Conservation (phyloP, 495 filamentous ascomycete species). For the Clavariopsis aquatica region DNA sequence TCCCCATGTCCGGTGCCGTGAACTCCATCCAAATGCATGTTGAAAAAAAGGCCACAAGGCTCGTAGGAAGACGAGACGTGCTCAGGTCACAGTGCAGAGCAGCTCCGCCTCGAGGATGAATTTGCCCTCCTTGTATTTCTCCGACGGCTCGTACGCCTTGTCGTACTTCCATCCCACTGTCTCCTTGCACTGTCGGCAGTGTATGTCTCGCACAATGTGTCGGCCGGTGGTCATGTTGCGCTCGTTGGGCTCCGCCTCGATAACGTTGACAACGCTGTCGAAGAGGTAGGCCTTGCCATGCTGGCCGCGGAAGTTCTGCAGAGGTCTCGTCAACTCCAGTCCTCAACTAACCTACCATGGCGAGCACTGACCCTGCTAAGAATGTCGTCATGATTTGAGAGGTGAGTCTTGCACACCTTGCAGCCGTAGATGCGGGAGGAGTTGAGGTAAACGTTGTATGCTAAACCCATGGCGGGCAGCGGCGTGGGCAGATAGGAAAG, state of each 20-base stretch:
- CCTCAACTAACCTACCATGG: not conserved
- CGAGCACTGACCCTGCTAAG: conserved; percentile 74
- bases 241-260: conserved; percentile 74
- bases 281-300: conserved; percentile 99
- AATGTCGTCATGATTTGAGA: conserved; percentile 93
- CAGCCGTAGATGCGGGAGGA: conserved; percentile 90
- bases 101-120: conserved; percentile 95
- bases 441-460: conserved; percentile 94
- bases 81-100: conserved; percentile 66
- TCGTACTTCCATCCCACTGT: conserved; percentile 99
- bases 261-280: conserved; percentile 88
- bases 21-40: conserved; percentile 27
- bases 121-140: conserved; percentile 99
- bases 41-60: not conserved
- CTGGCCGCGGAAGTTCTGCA: conserved; percentile 95
- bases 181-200: conserved; percentile 83
- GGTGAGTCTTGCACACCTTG: conserved; percentile 92
- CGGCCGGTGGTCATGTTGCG: conserved; percentile 98
- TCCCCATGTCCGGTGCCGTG: not conserved
- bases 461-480: conserved; percentile 71
- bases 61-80: not conserved
- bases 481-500: not conserved
- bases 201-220: conserved; percentile 91
- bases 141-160: conserved; percentile 83
- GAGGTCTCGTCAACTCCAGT: conserved; percentile 4